Base-by-base conservation (phyloP, 768 basidiomycete species). In the Hypholoma fasciculare region DNA sequence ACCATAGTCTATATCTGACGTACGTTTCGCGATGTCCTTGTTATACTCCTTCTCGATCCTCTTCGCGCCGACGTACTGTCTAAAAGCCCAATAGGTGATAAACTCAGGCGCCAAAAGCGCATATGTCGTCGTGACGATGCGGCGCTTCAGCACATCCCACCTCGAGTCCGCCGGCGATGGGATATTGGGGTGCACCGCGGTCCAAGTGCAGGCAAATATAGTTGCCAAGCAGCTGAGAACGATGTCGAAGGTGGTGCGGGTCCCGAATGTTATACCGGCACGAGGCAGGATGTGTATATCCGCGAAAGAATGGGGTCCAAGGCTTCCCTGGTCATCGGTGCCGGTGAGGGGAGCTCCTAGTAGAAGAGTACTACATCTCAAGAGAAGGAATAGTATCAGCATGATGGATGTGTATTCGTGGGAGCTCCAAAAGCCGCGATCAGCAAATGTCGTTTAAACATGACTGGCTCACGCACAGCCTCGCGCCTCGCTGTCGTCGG, bases 91-190 rank as follows among this genome's bases (percentile, higher is more conserved):
- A 14, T 39, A 44, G 1, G 64, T 37, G 4, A 69, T 54, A 9
- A 64, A 30, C 48, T 69, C 68, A 4, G 68, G 68, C 2, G 58
- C 63, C 9, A 66, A 9, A 1, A 66, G 16, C 1, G 49, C 56
- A 12, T 40, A 59, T 4, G 58, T 4, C 59, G 62, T 54, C 3
- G 52, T 42, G 7, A 43, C 37, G 0, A 57, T 16, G 3, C 59
- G 49, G 19, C 60, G 30, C 23, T 23, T 27, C 8, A 52, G 8
- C 12, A 34, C 19, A 1, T 27, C 44, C 30, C 52, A 42, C 13
- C n/a, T 13, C 3, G 43, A n/a, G 8, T 63, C 62, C 3, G 16
- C 16, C 0, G 60, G 51, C 14, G 49, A n/a, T 0, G 57, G 37
- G 26, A 65, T 52, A 39, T 65, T 65, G 0, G 64, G 64, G 40